Base-by-base conservation (phyloP, 768 basidiomycete species). In the Jaapia argillacea region DNA sequence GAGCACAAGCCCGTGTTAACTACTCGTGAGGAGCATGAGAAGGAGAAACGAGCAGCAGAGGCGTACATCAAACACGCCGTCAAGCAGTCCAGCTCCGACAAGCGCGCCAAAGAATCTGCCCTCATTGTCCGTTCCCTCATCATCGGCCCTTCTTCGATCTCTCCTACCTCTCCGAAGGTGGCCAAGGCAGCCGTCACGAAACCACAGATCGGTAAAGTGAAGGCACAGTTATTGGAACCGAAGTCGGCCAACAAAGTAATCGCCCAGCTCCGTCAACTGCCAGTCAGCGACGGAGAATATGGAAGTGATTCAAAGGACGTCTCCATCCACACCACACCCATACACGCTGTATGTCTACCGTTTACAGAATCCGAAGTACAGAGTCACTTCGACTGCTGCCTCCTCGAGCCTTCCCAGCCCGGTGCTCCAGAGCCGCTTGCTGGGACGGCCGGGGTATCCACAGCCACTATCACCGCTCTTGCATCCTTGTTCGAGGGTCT, bases 331-430 rank as follows among this genome's bases (percentile, higher is more conserved):
- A 49, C 42, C 10, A 49, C 45, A 40, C 84, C 84, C 18, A 85
- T 89, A 23, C 86, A 81, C 52, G 87, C 85, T 0, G 85, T 88
- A 18, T 89, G 83, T 52, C 69, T 90, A 28, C 70, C 67, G 24
- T 67, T 69, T 49, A 55, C 75, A 2, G 87, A 90, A 44, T 69
- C 58, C 5, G 83, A 87, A 51, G 73, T 71, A 23, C 66, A 84
- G 10, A 59, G 67, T 21, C 72, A 80, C 49, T 85, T 87, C 53
- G 60, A 68, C 18, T n/a, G n/a, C n/a, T n/a, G n/a, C n/a, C n/a
- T n/a, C n/a, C n/a, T n/a, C n/a, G 67, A 66, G 13, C 37, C 55
- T 85, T 21, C 54, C 27, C 52, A 56, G 2, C 48, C 46, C 49
- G 4, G 6, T 43, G 35, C 41, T 4, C 35, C 43, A 20, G 20